Evolutionary conservation across 306 rosid species (phyloP).

Genomic region (Canavalia gladiata): DNA sequence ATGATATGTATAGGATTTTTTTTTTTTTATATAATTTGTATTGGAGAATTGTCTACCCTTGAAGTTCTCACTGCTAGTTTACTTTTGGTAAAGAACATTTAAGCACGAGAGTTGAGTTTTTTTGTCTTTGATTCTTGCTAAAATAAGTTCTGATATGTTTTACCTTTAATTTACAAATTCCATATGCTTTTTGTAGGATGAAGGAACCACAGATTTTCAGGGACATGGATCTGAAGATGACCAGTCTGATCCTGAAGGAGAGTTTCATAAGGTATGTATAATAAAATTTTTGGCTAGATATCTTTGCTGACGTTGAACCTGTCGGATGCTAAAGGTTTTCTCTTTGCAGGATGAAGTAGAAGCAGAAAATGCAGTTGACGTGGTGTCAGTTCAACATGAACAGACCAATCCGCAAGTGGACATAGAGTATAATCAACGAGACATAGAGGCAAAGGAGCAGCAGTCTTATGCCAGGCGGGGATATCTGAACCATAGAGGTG

Average conservation of each 20-base stretch:
- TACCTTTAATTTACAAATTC: slow-evolving; percentile 17
- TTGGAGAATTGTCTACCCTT: background rate
- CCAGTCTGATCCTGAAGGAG: slow-evolving; percentile 54
- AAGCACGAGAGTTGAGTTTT: background rate
- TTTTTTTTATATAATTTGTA: background rate
- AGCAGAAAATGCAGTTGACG: slow-evolving; percentile 59
- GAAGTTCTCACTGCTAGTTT: slow-evolving; percentile 19
- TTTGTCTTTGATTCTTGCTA: background rate
- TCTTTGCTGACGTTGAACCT: slow-evolving; percentile 21
- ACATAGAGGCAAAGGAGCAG: slow-evolving; percentile 75
- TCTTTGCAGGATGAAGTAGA: slow-evolving; percentile 74
- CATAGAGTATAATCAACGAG: slow-evolving; percentile 62
- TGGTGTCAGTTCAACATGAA: slow-evolving; percentile 62
- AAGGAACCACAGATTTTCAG: slow-evolving; percentile 56
- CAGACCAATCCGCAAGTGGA: slow-evolving; percentile 60
- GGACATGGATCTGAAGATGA: slow-evolving; percentile 62
- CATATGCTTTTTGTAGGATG: slow-evolving; percentile 58
- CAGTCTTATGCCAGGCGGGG: slow-evolving; percentile 69
- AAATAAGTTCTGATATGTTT: background rate
- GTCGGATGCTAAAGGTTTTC: slow-evolving; percentile 20
- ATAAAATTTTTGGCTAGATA: background rate
- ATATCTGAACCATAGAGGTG: slow-evolving; percentile 88
- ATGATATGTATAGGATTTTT: background rate
- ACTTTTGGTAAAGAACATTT: background rate
- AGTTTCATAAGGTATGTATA: slow-evolving; percentile 57